Base-by-base conservation (phyloP, 345 rosid species). In the Trapa bicornis region DNA sequence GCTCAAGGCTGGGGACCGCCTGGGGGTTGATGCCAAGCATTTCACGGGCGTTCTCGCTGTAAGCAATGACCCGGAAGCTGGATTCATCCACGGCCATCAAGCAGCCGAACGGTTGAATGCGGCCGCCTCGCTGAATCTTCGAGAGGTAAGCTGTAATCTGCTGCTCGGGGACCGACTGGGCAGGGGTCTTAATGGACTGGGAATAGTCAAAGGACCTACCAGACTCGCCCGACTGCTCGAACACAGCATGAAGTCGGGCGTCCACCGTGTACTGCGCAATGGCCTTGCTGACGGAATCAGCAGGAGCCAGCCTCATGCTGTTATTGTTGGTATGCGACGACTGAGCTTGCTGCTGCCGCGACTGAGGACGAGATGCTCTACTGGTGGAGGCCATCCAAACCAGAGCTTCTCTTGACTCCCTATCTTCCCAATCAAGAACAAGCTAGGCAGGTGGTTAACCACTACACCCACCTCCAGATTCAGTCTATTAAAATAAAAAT, bases 51-150 rank as follows among this genome's bases (percentile, higher is more conserved):
- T 95, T 95, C 70, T 87, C 90, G 65, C 97, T 91, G 73, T 78
- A 89, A 0, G 86, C 92, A 61, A 87, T 83, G 74, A 95, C 84
- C 17, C 82, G 65, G 69, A 87, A 95, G 17, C 80, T 71, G 14
- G 84, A 72, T 57, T 91, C 97, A 43, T 91, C 96, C 22, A 85
- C 93, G 9, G 96, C 86, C 65, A 91, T 85, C 84, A 82, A 77
- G 73, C 97, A 89, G n/a, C 99, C 99, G 53, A 87, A 89, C 5
- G 97, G 96, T 79, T 95, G 97, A 47, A 95, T 85, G 57, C 75
- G 87, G 6, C 96, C 91, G 9, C 99, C 99, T 12, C 99, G 77
- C 77, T 95, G 99, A 75, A 95, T 95, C 76, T 77, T 81, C 0
- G 96, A 85, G 61, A 95, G 76, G 76, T 95, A 91, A 29, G 85